phyloP scores from a whole-genome alignment of 208 protist genomes.

The Crithidia fasciculata region DNA sequence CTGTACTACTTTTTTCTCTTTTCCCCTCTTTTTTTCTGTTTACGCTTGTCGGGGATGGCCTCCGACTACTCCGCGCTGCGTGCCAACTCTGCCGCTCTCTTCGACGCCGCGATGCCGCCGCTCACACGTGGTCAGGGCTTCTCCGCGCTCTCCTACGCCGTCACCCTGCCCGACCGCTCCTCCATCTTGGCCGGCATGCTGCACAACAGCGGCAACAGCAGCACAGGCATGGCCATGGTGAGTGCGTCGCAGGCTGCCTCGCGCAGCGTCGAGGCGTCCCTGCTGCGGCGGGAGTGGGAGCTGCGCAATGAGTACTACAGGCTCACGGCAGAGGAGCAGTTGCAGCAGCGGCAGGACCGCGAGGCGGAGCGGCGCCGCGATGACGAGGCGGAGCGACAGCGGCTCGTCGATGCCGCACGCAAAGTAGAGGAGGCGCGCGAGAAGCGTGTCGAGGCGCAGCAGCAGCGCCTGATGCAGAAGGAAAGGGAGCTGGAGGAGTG shows the following conservation, averaged over 20 bases:
- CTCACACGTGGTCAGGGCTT: slow-evolving; percentile 28
- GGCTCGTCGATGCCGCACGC: slow-evolving; percentile 52
- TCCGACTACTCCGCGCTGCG: slow-evolving; percentile 38
- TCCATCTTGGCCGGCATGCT: slow-evolving; percentile 3
- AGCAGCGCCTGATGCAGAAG: slow-evolving; percentile 68
- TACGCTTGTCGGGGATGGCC: slow-evolving; percentile 9
- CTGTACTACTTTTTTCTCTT: too few species aligned
- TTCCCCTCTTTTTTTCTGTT: slow-evolving; percentile 23
- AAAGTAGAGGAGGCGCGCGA: slow-evolving; percentile 65
- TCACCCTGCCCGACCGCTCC: slow-evolving; percentile 9
- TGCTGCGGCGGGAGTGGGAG: slow-evolving; percentile 71
- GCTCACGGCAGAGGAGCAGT: slow-evolving; percentile 56
- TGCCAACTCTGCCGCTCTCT: slow-evolving; percentile 37
- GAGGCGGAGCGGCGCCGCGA: slow-evolving; percentile 50
- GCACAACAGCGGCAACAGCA: background rate
- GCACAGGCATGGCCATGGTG: background rate
- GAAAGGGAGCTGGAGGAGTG: slow-evolving; percentile 87
- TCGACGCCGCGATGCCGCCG: slow-evolving; percentile 67
- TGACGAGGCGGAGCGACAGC: slow-evolving; percentile 62
- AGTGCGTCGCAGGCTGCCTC: background rate
- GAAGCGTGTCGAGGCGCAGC: slow-evolving; percentile 68
- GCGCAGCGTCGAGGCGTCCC: slow-evolving; percentile 47
- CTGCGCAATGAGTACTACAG: slow-evolving; percentile 71
- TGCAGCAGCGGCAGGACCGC: slow-evolving; percentile 37
- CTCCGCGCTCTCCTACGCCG: slow-evolving; percentile 14